Evolutionary conservation across 1,139 yeast genomes (phyloP), one percentile per base, ranked within the genome.

Genomic region (Diutina ranongensis): DNA sequence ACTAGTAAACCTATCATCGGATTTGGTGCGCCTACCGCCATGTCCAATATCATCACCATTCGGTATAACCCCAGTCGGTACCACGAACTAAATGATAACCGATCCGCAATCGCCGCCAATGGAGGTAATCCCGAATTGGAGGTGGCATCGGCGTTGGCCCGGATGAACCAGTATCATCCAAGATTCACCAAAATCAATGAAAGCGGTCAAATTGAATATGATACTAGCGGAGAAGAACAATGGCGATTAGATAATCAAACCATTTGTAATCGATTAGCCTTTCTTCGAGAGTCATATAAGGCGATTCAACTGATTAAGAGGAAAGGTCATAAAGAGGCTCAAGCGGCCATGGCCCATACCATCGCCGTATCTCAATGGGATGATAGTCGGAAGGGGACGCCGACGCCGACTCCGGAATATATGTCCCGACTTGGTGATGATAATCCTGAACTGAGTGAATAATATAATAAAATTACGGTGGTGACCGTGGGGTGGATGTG

Each of bases 301-400:
- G 42, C 42, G 33, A 22, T 38, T 9, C 42, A 38, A 15, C 31
- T n/a, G 21, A 38, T 38, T 10, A 38, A 38, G 15, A 16, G 42
- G 18, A 38, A 38, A 20, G 42, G 42, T 20, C 25, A 35, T n/a
- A 20, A 21, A 18, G 40, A 35, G 28, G 40, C 40, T 10, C 40
- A 35, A 4, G 28, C 28, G 12, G 28, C 40, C 18, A 22, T 21
- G 10, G 40, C 40, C 12, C 15, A 7, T 4, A 21, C 28, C 2
- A 13, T 21, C 3, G 40, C 16, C 25, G 28, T 5, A 9, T 18
- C 40, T 4, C 34, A 31, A n/a, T 35, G 38, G 38, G 38, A 35
- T 5, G 25, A 10, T 2, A 35, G 27, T n/a, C 28, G 15, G 7
- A 18, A 19, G 4, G 12, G 8, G 8, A 4, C 13, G 7, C 40